Evolutionary conservation across 805 yeast genomes (phyloP).

Genomic region (Saccharomycopsis schoenii): DNA sequence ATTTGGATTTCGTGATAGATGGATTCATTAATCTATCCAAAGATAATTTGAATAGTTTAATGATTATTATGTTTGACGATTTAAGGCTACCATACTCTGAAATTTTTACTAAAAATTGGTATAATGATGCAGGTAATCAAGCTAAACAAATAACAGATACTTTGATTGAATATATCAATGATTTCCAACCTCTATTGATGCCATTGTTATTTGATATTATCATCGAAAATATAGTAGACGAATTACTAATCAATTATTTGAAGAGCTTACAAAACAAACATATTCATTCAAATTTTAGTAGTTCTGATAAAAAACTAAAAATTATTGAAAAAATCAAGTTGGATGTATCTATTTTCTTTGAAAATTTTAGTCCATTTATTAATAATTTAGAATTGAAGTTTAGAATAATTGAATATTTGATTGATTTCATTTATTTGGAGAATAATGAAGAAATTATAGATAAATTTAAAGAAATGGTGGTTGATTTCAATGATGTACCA

Average conservation of each 20-base stretch:
- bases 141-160: slow-evolving; percentile 62
- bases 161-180: slow-evolving; percentile 62
- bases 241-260: slow-evolving; percentile 39
- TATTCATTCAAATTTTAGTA: slow-evolving; percentile 31
- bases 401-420: slow-evolving; percentile 49
- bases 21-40: slow-evolving; percentile 71
- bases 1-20: slow-evolving; percentile 58
- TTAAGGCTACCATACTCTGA: slow-evolving; percentile 48
- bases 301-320: slow-evolving; percentile 31
- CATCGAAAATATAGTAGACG: slow-evolving; percentile 44
- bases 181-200: slow-evolving; percentile 44
- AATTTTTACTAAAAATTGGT: slow-evolving; percentile 65
- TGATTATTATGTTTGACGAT: slow-evolving; percentile 63
- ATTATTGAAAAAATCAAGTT: slow-evolving; percentile 43
- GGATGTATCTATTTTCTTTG: slow-evolving; percentile 50
- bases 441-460: slow-evolving; percentile 37
- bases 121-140: slow-evolving; percentile 42
- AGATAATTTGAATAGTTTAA: slow-evolving; percentile 44
- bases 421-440: slow-evolving; percentile 43
- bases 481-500: slow-evolving; percentile 69
- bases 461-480: slow-evolving; percentile 53
- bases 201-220: slow-evolving; percentile 45
- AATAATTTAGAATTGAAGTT: slow-evolving; percentile 38
- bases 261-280: slow-evolving; percentile 34
- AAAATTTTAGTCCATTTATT: slow-evolving; percentile 38